Base-by-base conservation (phyloP, 164 flowering plant species). In the Annona cherimola region DNA sequence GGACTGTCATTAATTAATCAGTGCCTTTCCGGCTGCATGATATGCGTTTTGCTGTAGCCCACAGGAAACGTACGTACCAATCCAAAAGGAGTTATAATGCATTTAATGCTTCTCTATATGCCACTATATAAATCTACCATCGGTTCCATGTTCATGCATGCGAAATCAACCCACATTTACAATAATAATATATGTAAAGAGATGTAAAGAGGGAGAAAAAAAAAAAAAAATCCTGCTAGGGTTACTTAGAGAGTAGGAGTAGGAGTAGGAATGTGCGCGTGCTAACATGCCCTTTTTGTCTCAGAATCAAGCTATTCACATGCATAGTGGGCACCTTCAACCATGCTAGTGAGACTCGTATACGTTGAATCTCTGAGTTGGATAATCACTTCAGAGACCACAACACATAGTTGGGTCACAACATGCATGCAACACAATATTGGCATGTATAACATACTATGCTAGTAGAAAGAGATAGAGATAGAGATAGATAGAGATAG, bases 21-120 rank as follows among this genome's bases (percentile, higher is more conserved):
- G 35, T 26, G 67, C n/a, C 44, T 40, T 74, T 68, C 50, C 45
- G 14, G 12, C 45, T 43, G 44, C 35, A 0, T 66, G 66, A 73
- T 9, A 63, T 73, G 75, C 63, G 61, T 73, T 73, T 61, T 59
- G 45, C 59, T 60, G 26, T 60, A 60, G 11, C 40, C 35, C 60
- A 70, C 26, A 18, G 43, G 46, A 67, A 67, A 54, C 42, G 42
- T 55, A 60, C 39, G 50, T 2, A 64, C 18, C 50, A 74, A 39
- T 63, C 18, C 39, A 6, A 41, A 74, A 42, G 73, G 54, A 69
- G 64, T 55, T 68, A 45, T 64, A 54, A 70, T 44, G 69, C 45
- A 70, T 70, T 65, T 57, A 70, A 64, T 70, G 59, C 65, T 44
- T 35, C 14, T 26, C 35, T 26, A 26, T 26, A 26, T 26, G 35